These are phyloP conservation scores for Macrocybe sp. DNA, from an alignment of 1,284 basidiomycete species.

Conservation along the genomic window DNA sequence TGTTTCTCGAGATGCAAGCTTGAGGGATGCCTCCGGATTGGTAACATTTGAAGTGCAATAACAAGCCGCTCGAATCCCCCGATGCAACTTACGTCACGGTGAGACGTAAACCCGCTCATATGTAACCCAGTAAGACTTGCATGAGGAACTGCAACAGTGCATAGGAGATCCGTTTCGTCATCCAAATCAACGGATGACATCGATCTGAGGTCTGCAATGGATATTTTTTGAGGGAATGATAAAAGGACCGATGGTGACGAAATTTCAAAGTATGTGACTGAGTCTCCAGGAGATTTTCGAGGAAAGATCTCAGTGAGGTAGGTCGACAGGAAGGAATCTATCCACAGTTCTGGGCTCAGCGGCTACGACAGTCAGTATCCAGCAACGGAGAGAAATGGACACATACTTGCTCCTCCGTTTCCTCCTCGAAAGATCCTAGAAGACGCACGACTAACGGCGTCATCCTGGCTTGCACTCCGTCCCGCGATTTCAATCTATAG, in stretches of 20 bases:
- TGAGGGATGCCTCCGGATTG: constrained; percentile 18
- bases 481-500: constrained; percentile 29
- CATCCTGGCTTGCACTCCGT: constrained; percentile 30
- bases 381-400: neutral
- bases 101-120: too few species aligned
- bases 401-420: constrained; percentile 37
- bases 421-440: constrained; percentile 34
- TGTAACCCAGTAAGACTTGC: too few species aligned
- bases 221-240: too few species aligned
- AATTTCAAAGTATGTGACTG: constrained; percentile 28
- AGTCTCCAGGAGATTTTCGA: constrained; percentile 5
- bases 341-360: constrained; percentile 37
- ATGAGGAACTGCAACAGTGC: too few species aligned
- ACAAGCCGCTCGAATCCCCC: too few species aligned
- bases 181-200: too few species aligned
- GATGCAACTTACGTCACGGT: too few species aligned
- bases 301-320: constrained; percentile 30
- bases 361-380: constrained; percentile 19
- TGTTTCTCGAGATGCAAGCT: constrained; percentile 16
- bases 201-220: too few species aligned
- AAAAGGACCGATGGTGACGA: neutral
- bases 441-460: constrained; percentile 43
- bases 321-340: constrained; percentile 41
- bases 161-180: too few species aligned
- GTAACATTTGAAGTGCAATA: too few species aligned